These are phyloP conservation scores for Acanthamoeba sp. DNA, from an alignment of 208 protist genomes.

Conservation along the genomic window DNA sequence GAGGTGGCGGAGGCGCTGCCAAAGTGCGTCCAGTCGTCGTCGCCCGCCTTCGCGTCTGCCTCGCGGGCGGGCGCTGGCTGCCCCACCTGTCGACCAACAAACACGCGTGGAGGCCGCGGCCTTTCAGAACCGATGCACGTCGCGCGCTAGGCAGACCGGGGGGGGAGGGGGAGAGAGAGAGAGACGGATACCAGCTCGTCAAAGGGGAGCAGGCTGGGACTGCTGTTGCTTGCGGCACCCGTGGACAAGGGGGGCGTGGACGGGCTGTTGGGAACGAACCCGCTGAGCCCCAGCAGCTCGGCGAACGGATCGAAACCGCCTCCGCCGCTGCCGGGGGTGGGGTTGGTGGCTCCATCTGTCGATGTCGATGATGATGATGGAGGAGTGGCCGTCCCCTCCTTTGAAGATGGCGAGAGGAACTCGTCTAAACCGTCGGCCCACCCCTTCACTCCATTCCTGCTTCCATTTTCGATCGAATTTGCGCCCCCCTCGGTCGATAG, in stretches of 20 bases:
- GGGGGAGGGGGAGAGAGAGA: no score
- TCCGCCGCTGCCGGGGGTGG: not conserved
- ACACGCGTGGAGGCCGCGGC: no score
- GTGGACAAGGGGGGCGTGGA: not conserved
- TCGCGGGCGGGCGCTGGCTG: no score
- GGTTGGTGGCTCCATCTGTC: no score
- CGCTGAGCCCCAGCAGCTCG: slow-evolving; percentile 6
- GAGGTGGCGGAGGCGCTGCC: not conserved
- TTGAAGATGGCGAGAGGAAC: not conserved
- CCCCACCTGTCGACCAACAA: no score
- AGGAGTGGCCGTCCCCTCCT: not conserved
- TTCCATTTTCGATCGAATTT: not conserved
- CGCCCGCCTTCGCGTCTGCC: not conserved
- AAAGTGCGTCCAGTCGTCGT: slow-evolving; percentile 2
- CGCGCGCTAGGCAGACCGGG: no score
- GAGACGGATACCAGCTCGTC: not conserved
- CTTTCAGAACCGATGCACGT: no score
- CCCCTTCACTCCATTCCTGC: not conserved
- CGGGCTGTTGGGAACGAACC: not conserved
- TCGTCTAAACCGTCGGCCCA: not conserved
- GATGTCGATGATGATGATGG: not conserved
- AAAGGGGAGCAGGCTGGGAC: slow-evolving; percentile 3
- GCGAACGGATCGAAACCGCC: not conserved
- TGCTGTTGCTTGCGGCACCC: no score
- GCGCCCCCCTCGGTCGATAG: no score